Evolutionary conservation across 176 grass and related monocot genomes (phyloP).

Genomic region (Carex cristatella): DNA sequence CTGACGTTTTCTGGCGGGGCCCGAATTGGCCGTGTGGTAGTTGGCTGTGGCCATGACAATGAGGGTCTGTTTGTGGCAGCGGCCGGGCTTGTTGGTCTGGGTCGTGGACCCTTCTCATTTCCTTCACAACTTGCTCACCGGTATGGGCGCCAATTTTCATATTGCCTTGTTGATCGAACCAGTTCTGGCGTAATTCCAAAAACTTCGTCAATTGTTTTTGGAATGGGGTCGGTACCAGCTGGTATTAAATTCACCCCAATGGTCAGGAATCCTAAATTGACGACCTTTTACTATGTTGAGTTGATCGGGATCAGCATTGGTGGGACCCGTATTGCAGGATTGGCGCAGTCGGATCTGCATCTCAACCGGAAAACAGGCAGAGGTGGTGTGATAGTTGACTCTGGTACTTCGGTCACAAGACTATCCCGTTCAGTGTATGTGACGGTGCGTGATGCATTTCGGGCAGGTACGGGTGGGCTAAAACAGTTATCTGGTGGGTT

Average conservation of each 20-base stretch:
- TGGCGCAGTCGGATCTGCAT: constrained; percentile 27
- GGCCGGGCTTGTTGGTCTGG: constrained; percentile 52
- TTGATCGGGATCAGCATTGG: constrained; percentile 53
- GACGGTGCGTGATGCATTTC: constrained; percentile 54
- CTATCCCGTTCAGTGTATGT: constrained; percentile 25
- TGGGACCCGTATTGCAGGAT: constrained; percentile 26
- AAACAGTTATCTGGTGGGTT: neutral
- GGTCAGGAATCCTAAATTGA: constrained; percentile 36
- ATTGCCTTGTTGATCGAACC: constrained; percentile 60
- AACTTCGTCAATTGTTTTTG: constrained; percentile 55
- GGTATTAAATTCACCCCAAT: constrained; percentile 44
- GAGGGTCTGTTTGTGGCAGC: constrained; percentile 48
- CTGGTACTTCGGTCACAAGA: constrained; percentile 50
- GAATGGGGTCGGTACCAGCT: constrained; percentile 29
- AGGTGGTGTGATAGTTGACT: constrained; percentile 77
- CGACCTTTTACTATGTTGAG: constrained; percentile 54
- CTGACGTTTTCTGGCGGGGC: constrained; percentile 38
- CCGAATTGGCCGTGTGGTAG: constrained; percentile 25
- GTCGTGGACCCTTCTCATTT: constrained; percentile 48
- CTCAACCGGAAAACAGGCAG: constrained; percentile 42
- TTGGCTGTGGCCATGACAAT: constrained; percentile 73
- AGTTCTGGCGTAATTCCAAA: neutral
- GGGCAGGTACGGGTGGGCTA: constrained; percentile 25
- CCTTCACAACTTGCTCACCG: constrained; percentile 36
- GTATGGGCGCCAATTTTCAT: constrained; percentile 54